Percentiles rank a stretch among this genome's conserved stretches.
Conservation (phyloP, 768 basidiomycete species). For the Pleurotus pulmonarius region DNA sequence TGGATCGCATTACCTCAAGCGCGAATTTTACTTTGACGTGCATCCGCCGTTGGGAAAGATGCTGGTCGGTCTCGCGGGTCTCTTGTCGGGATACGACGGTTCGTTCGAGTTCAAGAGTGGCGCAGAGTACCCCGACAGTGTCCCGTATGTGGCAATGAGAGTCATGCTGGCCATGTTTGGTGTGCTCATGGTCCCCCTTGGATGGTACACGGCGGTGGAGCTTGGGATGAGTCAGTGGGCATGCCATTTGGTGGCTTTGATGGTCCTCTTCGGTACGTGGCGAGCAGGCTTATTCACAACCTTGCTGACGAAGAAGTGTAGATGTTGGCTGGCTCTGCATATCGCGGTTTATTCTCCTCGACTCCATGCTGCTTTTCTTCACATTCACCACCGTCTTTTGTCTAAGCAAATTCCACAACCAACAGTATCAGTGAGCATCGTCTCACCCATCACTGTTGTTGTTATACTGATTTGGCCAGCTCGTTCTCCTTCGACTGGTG, state of each 20-base stretch:
- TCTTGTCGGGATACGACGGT: constrained; percentile 90
- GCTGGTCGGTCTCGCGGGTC: constrained; percentile 92
- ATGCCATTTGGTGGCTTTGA: constrained; percentile 88
- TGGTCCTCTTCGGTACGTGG: constrained; percentile 82
- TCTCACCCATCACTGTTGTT: background rate
- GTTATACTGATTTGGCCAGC: constrained; percentile 33
- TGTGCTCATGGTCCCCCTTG: constrained; percentile 91
- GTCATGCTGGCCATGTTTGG: constrained; percentile 94
- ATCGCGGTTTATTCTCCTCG: constrained; percentile 94
- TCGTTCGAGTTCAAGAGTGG: constrained; percentile 94
- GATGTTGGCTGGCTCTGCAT: constrained; percentile 97
- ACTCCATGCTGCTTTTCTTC: constrained; percentile 99
- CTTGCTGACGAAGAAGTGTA: constrained; percentile 22
- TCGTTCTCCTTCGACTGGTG: constrained; percentile 98
- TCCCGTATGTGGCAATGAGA: constrained; percentile 94
- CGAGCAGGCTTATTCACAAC: background rate
- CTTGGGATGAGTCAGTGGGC: constrained; percentile 88
- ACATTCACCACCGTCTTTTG: constrained; percentile 96
- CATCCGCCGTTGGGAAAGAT: constrained; percentile 99
- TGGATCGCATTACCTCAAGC: constrained; percentile 95
- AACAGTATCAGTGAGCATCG: constrained; percentile 79
- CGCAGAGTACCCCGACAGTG: constrained; percentile 71
- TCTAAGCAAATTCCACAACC: constrained; percentile 94
- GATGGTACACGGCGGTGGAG: constrained; percentile 96
- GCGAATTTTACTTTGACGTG: constrained; percentile 99